phyloP scores from a whole-genome alignment of 768 basidiomycete species.

The Suillus bovinus region DNA sequence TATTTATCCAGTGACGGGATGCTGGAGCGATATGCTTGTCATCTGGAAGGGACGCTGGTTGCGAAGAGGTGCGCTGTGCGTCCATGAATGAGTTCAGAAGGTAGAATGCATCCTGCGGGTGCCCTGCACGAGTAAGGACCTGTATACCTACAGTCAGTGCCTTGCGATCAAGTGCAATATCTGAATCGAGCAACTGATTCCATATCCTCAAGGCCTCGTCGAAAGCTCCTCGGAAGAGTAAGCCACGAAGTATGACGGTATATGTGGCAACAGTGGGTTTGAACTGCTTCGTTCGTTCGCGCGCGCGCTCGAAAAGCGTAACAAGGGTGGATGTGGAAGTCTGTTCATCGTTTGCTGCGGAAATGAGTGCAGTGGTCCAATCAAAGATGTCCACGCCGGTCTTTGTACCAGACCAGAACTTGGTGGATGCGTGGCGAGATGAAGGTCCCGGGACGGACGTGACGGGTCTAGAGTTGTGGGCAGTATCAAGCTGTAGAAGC shows the following conservation, averaged over 20 bases:
- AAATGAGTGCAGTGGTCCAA: conserved; percentile 46
- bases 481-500: conserved; percentile 34
- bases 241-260: conserved; percentile 54
- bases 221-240: conserved; percentile 44
- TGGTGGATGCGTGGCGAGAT: not conserved
- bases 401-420: conserved; percentile 21
- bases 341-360: conserved; percentile 42
- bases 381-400: conserved; percentile 43
- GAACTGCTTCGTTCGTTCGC: conserved; percentile 27
- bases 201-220: conserved; percentile 44
- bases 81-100: conserved; percentile 45
- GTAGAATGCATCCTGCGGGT: conserved; percentile 48
- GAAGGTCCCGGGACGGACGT: conserved; percentile 2
- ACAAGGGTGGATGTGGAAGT: conserved; percentile 37
- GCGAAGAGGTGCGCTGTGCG: conserved; percentile 20
- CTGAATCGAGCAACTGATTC: conserved; percentile 39
- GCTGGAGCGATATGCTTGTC: not conserved
- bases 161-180: conserved; percentile 42
- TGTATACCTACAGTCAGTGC: conserved; percentile 53
- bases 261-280: conserved; percentile 48
- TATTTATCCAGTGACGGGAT: conserved; percentile 18
- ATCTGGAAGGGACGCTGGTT: conserved; percentile 10
- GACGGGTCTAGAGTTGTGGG: conserved; percentile 11
- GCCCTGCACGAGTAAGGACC: conserved; percentile 44
- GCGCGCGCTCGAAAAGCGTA: conserved; percentile 37